Base-by-base conservation (phyloP, 257 asterid species). In the Nicotiana otophora region DNA sequence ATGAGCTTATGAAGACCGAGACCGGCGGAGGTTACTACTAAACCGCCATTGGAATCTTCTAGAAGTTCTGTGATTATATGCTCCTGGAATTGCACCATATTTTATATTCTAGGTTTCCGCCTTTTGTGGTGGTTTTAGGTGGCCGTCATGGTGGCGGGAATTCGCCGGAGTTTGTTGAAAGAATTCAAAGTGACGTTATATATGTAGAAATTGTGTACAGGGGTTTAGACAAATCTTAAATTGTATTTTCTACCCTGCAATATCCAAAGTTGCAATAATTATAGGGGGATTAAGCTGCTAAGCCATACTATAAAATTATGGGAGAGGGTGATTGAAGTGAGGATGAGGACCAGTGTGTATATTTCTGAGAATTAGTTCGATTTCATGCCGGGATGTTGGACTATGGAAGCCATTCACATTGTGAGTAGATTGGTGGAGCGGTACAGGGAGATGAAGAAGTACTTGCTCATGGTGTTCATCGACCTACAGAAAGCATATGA, bases 31-130 rank as follows among this genome's bases (percentile, higher is more conserved):
- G 93, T 90, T 82, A 96, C 89, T 1, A 92, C 97, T 11, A 96
- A 89, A 74, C 98, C 98, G 82, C 99, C 99, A 82, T 34, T 87
- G 7, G 92, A 82, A 61, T 96, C 98, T 82, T 93, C 98, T 26
- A 94, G 84, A 39, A 96, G 97, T 78, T 96, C 99, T 65, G 90
- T 63, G 78, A 94, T 93, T 75, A 96, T 92, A 86, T 94, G 95
- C 88, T 92, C 94, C 88, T 93, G 98, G 75, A 96, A 96, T 63
- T 87, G 91, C 5, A 92, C 93, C 99, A 96, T 96, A 26, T 81
- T 68, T 7, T 16, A 10, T 10, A n/a, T 28, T 26, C 33, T 60
- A 80, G 58, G 80, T 2, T 75, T 75, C 63, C 9, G 82, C 82
- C 55, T 36, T 36, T 17, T 33, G 20, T 19, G 77, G 83, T 54